Base-by-base conservation (phyloP, 352 stramenopile genomes). In the Globisporangium alternatum region DNA sequence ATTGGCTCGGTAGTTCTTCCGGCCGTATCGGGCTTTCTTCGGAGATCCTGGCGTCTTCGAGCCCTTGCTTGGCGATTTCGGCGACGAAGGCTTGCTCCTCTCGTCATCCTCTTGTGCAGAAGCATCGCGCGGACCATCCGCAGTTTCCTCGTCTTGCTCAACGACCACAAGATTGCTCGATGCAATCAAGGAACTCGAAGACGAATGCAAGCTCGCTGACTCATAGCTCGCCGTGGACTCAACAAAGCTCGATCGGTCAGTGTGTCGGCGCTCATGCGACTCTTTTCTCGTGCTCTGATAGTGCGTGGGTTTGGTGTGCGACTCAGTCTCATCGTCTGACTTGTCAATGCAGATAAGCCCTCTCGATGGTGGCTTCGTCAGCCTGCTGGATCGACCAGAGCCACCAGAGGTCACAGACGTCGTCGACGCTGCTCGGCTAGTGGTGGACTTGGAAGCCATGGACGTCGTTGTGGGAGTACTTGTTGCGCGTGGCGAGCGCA, bases 1-100 rank as follows among this genome's bases (percentile, higher is more conserved):
- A 53, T 89, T 83, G 9, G 83, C 81, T 43, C 82, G 82, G 64
- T 93, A 93, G 63, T 93, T 79, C 65, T 91, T 91, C 22, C 83
- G 71, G 1, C 83, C 86, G 56, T 94, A 94, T 33, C 83, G 73
- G 33, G 28, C 22, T 52, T 89, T 91, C 63, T 85, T 85, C 25
- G 71, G 69, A 3, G 74, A 82, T n/a, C 55, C 67, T 25, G 48
- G 54, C 2, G 43, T 60, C 68, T 64, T 73, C 5, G 71, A 39
- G 64, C 68, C 69, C 67, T 74, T 73, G 21, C 65, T 39, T n/a
- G 79, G 74, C 25, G 77, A 85, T 56, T 64, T 77, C 6, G 66
- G 59, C 33, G 69, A 71, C 17, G 63, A 49, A 37, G 55, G 30
- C 8, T 30, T 17, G 22, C 47, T 35, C 5, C 13, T 30, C 2